Percentiles rank a stretch among this genome's conserved stretches.
phyloP scores from a whole-genome alignment of 768 basidiomycete species.

The Neoboletus brunneissimus region DNA sequence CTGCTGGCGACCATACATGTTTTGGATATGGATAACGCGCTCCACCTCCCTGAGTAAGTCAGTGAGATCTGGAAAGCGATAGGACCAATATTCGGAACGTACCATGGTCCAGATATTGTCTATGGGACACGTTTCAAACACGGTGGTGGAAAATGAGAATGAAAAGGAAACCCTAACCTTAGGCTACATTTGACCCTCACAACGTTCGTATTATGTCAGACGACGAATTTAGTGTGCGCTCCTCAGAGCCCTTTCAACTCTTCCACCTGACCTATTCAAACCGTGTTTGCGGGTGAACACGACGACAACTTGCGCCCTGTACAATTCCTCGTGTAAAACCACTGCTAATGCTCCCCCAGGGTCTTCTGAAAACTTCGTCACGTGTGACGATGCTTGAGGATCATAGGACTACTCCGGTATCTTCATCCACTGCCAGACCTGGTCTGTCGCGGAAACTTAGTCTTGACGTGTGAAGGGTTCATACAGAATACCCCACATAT shows the following conservation, averaged over 20 bases:
- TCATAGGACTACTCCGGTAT: not conserved
- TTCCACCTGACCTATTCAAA: no score
- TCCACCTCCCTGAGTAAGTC: constrained; percentile 64
- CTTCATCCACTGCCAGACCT: not conserved
- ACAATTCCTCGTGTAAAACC: not conserved
- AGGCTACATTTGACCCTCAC: not conserved
- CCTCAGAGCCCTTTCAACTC: no score
- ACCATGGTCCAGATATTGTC: constrained; percentile 15
- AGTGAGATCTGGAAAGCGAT: not conserved
- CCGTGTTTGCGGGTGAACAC: not conserved
- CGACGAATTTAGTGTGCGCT: not conserved
- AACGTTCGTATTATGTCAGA: constrained; percentile 1
- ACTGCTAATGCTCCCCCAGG: not conserved
- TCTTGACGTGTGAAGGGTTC: not conserved
- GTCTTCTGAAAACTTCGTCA: not conserved
- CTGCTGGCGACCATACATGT: constrained; percentile 92
- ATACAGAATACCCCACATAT: not conserved
- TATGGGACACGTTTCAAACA: not conserved
- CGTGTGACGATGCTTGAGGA: not conserved
- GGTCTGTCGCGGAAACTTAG: not conserved
- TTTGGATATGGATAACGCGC: constrained; percentile 91
- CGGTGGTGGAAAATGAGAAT: not conserved
- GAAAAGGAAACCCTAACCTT: constrained; percentile 17
- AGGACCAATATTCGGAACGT: not conserved
- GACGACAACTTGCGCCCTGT: not conserved